Conservation (phyloP, 768 basidiomycete species). For the Ephemerocybe angulata region DNA sequence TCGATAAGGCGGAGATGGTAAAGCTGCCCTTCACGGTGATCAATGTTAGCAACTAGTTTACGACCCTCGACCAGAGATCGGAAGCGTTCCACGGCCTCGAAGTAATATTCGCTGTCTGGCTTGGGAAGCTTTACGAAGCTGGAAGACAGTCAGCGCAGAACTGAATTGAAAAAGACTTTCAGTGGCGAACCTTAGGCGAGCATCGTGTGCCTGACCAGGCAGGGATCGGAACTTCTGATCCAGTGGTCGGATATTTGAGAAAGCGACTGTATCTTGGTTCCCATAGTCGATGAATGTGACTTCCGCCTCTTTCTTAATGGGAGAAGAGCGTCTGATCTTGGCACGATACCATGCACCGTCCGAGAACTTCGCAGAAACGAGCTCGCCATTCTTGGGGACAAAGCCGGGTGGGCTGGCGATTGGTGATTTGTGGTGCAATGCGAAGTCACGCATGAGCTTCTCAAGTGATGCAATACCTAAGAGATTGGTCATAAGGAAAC, state of each 20-base stretch:
- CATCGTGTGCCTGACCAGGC: constrained; percentile 92
- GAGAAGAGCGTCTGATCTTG: constrained; percentile 80
- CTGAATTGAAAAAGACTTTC: neutral
- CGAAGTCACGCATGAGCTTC: constrained; percentile 92
- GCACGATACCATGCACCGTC: constrained; percentile 97
- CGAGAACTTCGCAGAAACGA: constrained; percentile 93
- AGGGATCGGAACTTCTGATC: constrained; percentile 87
- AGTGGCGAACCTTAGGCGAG: constrained; percentile 68
- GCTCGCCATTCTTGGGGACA: constrained; percentile 77
- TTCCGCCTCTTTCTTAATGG: constrained; percentile 89
- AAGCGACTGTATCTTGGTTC: constrained; percentile 86
- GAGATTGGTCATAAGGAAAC: neutral
- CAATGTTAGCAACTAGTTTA: constrained; percentile 94
- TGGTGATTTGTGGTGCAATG: constrained; percentile 73
- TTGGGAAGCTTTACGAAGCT: constrained; percentile 87
- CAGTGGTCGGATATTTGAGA: constrained; percentile 81
- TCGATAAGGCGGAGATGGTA: constrained; percentile 93
- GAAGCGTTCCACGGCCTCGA: constrained; percentile 86
- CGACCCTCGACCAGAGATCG: constrained; percentile 83
- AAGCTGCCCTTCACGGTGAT: constrained; percentile 72
- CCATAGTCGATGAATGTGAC: constrained; percentile 95
- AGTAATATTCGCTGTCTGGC: constrained; percentile 80
- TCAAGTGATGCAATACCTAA: constrained; percentile 89
- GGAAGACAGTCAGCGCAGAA: constrained; percentile 5
- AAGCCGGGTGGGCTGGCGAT: constrained; percentile 61